These are phyloP conservation scores for Phycomyces nitens DNA, from an alignment of 192 early-diverging fungal species.

Conservation along the genomic window DNA sequence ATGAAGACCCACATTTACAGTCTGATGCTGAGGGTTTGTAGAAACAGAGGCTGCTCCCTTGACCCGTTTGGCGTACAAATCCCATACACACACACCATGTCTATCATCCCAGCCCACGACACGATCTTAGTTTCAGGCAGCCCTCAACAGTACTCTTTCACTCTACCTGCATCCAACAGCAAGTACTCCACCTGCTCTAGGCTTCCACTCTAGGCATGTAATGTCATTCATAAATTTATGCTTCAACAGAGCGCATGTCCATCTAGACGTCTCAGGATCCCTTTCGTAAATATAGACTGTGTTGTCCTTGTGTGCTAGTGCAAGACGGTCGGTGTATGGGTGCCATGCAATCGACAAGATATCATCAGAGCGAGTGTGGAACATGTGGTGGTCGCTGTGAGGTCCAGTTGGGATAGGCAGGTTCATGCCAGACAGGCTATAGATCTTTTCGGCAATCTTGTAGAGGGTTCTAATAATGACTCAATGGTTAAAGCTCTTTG, in stretches of 20 bases:
- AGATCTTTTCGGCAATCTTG: constrained; percentile 3
- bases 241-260: constrained; percentile 36
- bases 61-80: constrained; percentile 10
- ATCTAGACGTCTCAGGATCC: constrained; percentile 48
- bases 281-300: constrained; percentile 68
- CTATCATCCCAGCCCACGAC: constrained; percentile 13
- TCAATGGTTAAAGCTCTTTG: no score
- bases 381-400: background rate
- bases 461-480: background rate
- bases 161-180: constrained; percentile 47
- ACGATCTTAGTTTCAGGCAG: background rate
- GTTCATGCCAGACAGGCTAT: background rate
- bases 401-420: background rate
- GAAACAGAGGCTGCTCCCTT: background rate
- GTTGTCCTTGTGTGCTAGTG: constrained; percentile 65
- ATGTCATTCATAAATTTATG: constrained; percentile 41
- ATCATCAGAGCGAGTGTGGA: constrained; percentile 9
- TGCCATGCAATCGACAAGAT: constrained; percentile 74
- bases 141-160: background rate
- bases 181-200: constrained; percentile 28
- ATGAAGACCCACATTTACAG: background rate
- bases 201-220: constrained; percentile 52
- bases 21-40: background rate
- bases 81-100: constrained; percentile 52
- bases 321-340: constrained; percentile 61